Conservation (phyloP, 2,329 filamentous ascomycete genomes). For the Phaeosphaeriaceae sp. region DNA sequence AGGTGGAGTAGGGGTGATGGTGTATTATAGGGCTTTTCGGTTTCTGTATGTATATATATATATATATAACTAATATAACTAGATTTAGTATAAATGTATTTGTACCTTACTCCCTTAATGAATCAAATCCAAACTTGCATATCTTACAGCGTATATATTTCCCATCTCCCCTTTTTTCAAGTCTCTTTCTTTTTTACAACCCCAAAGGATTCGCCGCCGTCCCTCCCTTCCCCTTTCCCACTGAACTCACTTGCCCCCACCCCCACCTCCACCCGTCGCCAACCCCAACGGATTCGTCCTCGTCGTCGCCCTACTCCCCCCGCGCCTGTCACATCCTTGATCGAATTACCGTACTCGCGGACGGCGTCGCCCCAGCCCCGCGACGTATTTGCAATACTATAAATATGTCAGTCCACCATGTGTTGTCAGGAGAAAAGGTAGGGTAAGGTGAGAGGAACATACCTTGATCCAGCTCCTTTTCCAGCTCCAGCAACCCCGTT, state of each 20-base stretch:
- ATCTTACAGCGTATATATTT: too few relatives aligned
- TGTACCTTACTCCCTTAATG: too few relatives aligned
- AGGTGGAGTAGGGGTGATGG: conserved; percentile 24
- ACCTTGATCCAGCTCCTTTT: conserved; percentile 52
- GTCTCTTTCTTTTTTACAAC: conserved; percentile 27
- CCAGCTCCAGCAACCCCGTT: conserved; percentile 56
- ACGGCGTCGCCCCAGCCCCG: conserved; percentile 57
- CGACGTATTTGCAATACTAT: conserved; percentile 54
- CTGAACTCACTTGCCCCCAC: conserved; percentile 31
- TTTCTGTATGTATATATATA: background rate
- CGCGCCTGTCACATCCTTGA: conserved; percentile 57
- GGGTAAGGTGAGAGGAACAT: conserved; percentile 13
- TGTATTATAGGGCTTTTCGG: too few relatives aligned
- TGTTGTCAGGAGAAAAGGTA: too few relatives aligned
- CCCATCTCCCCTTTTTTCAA: background rate
- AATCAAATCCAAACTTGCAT: too few relatives aligned
- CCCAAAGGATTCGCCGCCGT: conserved; percentile 53
- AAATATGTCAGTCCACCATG: conserved; percentile 1
- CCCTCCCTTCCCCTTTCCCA: conserved; percentile 28
- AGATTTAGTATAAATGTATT: too few relatives aligned
- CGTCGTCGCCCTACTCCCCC: conserved; percentile 52
- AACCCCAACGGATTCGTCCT: conserved; percentile 56
- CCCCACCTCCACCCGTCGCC: conserved; percentile 35
- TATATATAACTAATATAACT: conserved; percentile 7
- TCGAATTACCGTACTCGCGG: conserved; percentile 57